phyloP scores from a whole-genome alignment of 495 filamentous ascomycete genomes.

The Hyphodiscus hymeniophilus region DNA sequence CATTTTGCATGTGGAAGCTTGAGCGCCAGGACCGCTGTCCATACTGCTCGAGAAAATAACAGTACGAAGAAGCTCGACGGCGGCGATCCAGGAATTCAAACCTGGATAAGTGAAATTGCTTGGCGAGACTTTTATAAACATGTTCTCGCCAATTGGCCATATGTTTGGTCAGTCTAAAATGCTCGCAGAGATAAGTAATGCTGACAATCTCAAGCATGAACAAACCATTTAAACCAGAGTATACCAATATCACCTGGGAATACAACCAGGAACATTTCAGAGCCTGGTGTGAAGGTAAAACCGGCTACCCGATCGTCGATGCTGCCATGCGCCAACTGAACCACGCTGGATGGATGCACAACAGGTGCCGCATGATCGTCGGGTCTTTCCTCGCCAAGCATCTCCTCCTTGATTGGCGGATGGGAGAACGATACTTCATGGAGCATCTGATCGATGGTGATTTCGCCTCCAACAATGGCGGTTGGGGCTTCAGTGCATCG shows the following conservation, averaged over 20 bases:
- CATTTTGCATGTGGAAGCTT: conserved; percentile 74
- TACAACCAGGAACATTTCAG: conserved; percentile 60
- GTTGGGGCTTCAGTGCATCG: conserved; percentile 77
- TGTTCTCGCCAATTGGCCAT: conserved; percentile 80
- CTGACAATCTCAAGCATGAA: conserved; percentile 57
- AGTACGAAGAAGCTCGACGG: conserved; percentile 59
- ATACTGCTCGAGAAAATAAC: conserved; percentile 58
- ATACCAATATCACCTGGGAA: conserved; percentile 76
- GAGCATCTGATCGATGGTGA: conserved; percentile 82
- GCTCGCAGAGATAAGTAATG: no score
- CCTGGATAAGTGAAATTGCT: conserved; percentile 83
- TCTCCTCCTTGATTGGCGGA: conserved; percentile 81
- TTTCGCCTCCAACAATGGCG: conserved; percentile 87
- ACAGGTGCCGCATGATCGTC: conserved; percentile 81
- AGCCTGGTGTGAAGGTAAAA: conserved; percentile 69
- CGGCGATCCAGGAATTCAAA: conserved; percentile 55
- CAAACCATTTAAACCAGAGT: conserved; percentile 87
- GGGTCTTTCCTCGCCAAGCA: conserved; percentile 86
- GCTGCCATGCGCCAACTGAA: conserved; percentile 83
- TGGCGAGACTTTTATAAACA: conserved; percentile 95
- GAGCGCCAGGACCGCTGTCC: conserved; percentile 67
- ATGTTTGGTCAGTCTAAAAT: conserved; percentile 66
- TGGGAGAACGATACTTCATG: conserved; percentile 87
- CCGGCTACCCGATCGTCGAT: conserved; percentile 83
- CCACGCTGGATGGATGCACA: conserved; percentile 75